Base-by-base conservation (phyloP, 1,284 basidiomycete genomes). In the Malassezia caprae region DNA sequence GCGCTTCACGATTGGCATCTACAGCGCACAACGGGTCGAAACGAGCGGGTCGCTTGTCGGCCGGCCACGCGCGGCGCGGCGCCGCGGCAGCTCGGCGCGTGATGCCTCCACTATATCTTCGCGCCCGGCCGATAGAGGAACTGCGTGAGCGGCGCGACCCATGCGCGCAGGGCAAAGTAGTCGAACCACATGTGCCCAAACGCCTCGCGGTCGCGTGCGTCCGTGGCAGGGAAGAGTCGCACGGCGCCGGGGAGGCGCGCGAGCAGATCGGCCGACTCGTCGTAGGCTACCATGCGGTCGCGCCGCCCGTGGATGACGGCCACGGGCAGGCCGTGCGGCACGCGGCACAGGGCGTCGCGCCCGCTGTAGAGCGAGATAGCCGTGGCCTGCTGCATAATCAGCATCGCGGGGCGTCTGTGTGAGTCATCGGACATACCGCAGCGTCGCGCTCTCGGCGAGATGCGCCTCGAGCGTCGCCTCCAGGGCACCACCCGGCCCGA, bases 1-100 rank as follows among this genome's bases (percentile, higher is more conserved):
- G 23, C 71, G 61, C 51, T 69, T 69, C 56, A 73, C 62, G 48
- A 73, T 55, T 21, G 67, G 66, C 71, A 73, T 73, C 30, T 8
- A n/a, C 41, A 19, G 19, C 37, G 19, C 37, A 39, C 37, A 21
- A 15, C 37, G 37, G 37, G 37, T 39, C 17, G 37, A 37, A 37
- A 39, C n/a, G 19, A 34, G 32, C 32, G 32, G 32, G 32, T 34
- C 10, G 17, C n/a, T 21, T 39, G 37, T 39, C 37, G 37, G 37
- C 37, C 37, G 37, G 37, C 37, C 41, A 43, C 41, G 41, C 41
- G n/a, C 41, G 23, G 24, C 41, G 41, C 41, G 7, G 41, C 41
- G 24, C 21, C 41, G 41, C 41, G 27, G 28, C 42, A 32, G 17
- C 39, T 21, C 26, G 35, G 23, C 54, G 48, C 48, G 48, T 35